Evolutionary conservation across 352 stramenopile genomes (phyloP).

Genomic region (Pythium diclinum): DNA sequence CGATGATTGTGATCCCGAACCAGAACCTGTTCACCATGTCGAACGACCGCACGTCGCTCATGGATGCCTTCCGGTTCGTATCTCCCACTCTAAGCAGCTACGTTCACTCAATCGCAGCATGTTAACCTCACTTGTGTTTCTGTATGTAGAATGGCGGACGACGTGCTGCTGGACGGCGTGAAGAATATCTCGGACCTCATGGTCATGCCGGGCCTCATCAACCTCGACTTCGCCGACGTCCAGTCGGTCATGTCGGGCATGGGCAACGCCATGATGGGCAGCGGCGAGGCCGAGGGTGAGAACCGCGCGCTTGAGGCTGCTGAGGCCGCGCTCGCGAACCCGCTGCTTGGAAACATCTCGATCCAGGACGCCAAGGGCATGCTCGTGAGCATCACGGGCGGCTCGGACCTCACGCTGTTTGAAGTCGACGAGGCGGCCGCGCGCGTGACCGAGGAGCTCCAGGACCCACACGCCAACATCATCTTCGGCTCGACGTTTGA

Average conservation of each 20-base stretch:
- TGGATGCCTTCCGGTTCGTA: conserved; percentile 79
- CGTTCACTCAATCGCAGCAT: neutral
- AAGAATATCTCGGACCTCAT: conserved; percentile 89
- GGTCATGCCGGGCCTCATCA: conserved; percentile 87
- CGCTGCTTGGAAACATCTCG: conserved; percentile 86
- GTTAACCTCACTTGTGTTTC: neutral
- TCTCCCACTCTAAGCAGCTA: neutral
- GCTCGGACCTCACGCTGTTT: conserved; percentile 91
- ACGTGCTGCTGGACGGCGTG: conserved; percentile 82
- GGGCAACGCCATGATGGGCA: conserved; percentile 90
- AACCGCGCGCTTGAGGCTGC: conserved; percentile 81
- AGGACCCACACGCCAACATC: conserved; percentile 86
- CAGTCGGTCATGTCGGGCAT: conserved; percentile 88
- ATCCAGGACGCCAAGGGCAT: conserved; percentile 91
- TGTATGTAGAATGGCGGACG: conserved; percentile 63
- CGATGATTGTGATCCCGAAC: conserved; percentile 88
- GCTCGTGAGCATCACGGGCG: conserved; percentile 95
- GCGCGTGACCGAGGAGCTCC: conserved; percentile 84
- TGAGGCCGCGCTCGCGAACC: conserved; percentile 85
- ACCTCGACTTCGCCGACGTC: conserved; percentile 86
- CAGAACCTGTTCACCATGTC: conserved; percentile 90
- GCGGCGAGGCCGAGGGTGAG: conserved; percentile 89
- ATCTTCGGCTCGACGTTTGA: conserved; percentile 88
- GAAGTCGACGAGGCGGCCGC: conserved; percentile 88
- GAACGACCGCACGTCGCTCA: conserved; percentile 80